phyloP scores from a whole-genome alignment of 2,329 filamentous ascomycete genomes.

The Mycogone perniciosa region DNA sequence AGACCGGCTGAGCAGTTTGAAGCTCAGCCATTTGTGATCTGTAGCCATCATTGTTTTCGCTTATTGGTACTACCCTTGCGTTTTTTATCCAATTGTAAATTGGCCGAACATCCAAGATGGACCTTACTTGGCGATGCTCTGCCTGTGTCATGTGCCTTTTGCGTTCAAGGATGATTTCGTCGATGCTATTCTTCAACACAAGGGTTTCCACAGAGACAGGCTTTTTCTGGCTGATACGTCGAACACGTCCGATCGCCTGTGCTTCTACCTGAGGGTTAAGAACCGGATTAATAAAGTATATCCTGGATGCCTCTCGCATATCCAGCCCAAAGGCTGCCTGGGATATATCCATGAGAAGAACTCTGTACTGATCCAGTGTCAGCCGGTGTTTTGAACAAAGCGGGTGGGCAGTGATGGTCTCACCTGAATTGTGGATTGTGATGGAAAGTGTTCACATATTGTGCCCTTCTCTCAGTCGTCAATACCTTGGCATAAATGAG shows the following conservation, averaged over 20 bases:
- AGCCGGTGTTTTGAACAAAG: background rate
- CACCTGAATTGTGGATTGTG: constrained; percentile 55
- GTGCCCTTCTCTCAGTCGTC: constrained; percentile 54
- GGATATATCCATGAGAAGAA: constrained; percentile 84
- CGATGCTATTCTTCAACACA: constrained; percentile 71
- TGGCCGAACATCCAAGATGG: constrained; percentile 49
- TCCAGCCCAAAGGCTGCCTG: constrained; percentile 87
- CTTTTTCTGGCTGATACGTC: constrained; percentile 76
- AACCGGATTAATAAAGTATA: constrained; percentile 86
- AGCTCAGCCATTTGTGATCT: constrained; percentile 45
- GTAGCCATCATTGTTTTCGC: constrained; percentile 23
- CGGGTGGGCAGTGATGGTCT: background rate
- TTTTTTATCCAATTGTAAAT: constrained; percentile 57
- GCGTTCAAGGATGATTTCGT: constrained; percentile 74
- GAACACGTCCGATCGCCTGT: constrained; percentile 84
- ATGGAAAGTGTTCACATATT: constrained; percentile 77
- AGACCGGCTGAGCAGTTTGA: constrained; percentile 40
- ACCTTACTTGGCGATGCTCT: constrained; percentile 50
- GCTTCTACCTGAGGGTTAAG: constrained; percentile 80
- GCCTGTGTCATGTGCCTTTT: constrained; percentile 67
- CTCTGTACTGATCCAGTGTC: constrained; percentile 33
- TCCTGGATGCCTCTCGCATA: constrained; percentile 71
- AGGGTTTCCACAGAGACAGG: constrained; percentile 81
- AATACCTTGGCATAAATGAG: constrained; percentile 64
- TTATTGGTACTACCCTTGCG: constrained; percentile 36